These are phyloP conservation scores for Mycena vulgaris DNA, from an alignment of 768 basidiomycete genomes.

Conservation along the genomic window DNA sequence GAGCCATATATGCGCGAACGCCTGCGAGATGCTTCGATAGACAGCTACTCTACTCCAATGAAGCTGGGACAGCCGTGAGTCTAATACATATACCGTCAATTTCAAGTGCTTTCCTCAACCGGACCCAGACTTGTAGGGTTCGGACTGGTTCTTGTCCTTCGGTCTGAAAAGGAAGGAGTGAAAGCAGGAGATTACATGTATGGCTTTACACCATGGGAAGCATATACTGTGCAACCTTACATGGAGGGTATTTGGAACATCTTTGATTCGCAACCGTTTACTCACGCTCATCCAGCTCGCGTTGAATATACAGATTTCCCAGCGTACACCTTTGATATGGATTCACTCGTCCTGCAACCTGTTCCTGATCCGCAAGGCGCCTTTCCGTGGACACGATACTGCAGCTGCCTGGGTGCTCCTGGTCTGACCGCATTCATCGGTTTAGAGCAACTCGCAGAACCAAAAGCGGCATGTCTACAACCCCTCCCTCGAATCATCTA, in stretches of 20 bases:
- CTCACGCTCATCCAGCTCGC: slow-evolving; percentile 27
- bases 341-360: slow-evolving; percentile 33
- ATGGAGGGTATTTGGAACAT: slow-evolving; percentile 24
- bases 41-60: slow-evolving; percentile 36
- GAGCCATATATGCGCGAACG: slow-evolving; percentile 43
- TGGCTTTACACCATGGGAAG: slow-evolving; percentile 43
- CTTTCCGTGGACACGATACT: slow-evolving; percentile 38
- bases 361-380: slow-evolving; percentile 41
- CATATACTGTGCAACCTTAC: slow-evolving; percentile 40
- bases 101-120: background rate
- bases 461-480: slow-evolving; percentile 32
- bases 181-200: slow-evolving; percentile 50
- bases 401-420: slow-evolving; percentile 36
- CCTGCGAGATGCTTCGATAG: slow-evolving; percentile 46
- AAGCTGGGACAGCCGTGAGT: slow-evolving; percentile 37
- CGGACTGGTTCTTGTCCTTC: slow-evolving; percentile 49
- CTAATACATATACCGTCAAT: too few relatives aligned
- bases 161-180: slow-evolving; percentile 47
- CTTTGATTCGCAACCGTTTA: too few relatives aligned
- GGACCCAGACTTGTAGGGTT: slow-evolving; percentile 30
- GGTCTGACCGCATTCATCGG: slow-evolving; percentile 48
- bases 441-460: slow-evolving; percentile 37
- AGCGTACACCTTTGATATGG: slow-evolving; percentile 39
- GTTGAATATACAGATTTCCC: slow-evolving; percentile 33
- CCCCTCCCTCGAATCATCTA: too few relatives aligned